These are phyloP conservation scores for Termitomyces titanicus DNA, from an alignment of 768 basidiomycete genomes.

Conservation along the genomic window DNA sequence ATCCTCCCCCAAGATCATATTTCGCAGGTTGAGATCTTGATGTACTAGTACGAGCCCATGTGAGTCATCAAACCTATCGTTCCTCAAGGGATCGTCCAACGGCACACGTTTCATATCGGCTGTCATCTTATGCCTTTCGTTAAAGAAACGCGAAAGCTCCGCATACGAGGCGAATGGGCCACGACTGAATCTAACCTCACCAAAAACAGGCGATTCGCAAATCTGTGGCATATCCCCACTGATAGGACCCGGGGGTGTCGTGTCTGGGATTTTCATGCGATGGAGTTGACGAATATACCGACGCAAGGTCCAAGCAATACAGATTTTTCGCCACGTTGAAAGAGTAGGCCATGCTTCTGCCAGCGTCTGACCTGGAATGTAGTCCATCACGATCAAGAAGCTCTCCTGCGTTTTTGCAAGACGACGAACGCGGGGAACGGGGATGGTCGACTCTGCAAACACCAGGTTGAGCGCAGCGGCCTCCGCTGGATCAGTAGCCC, in stretches of 20 bases:
- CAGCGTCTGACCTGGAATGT: too few species aligned
- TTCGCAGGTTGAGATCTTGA: slow-evolving; percentile 17
- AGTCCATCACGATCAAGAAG: too few species aligned
- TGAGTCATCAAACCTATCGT: slow-evolving; percentile 12
- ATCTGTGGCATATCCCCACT: not conserved
- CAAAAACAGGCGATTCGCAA: not conserved
- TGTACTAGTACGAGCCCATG: slow-evolving; percentile 20
- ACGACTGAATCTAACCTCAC: not conserved
- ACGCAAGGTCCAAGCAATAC: slow-evolving; percentile 16
- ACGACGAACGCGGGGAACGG: too few species aligned
- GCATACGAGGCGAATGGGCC: too few species aligned
- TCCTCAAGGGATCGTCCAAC: slow-evolving; percentile 6
- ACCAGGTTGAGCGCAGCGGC: too few species aligned
- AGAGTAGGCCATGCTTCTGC: slow-evolving; percentile 12
- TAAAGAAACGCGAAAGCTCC: slow-evolving; percentile 13
- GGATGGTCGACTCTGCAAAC: too few species aligned
- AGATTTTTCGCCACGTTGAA: slow-evolving; percentile 10
- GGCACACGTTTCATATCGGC: not conserved
- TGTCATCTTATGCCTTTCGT: not conserved
- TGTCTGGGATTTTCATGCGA: not conserved
- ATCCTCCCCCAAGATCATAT: too few species aligned
- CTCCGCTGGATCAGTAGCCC: too few species aligned
- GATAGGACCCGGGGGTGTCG: not conserved
- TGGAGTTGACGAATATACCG: slow-evolving; percentile 18
- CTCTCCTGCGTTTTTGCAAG: too few species aligned